Evolutionary conservation across 2,329 filamentous ascomycete genomes (phyloP).

Genomic region (Penicillium sp.): DNA sequence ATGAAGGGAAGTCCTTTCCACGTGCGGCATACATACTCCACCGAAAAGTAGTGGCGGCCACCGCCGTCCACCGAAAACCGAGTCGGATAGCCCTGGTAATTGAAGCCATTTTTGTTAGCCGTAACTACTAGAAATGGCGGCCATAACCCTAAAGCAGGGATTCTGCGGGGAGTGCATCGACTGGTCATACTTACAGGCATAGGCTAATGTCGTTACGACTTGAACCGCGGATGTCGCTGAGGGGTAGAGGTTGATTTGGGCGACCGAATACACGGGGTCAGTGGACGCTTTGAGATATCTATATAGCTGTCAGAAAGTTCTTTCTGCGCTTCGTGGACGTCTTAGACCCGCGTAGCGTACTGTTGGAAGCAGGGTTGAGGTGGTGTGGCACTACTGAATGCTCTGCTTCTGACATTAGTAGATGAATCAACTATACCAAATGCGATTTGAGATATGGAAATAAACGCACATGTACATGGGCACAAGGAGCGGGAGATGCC

Average conservation of each 20-base stretch:
- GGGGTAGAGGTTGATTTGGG: constrained; percentile 59
- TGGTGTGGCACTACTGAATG: too few relatives aligned
- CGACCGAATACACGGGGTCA: constrained; percentile 50
- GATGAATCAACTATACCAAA: too few relatives aligned
- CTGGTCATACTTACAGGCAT: constrained; percentile 53
- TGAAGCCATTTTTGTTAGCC: background rate
- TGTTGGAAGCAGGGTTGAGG: too few relatives aligned
- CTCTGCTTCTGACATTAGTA: too few relatives aligned
- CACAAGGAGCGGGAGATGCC: constrained; percentile 67
- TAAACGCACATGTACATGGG: constrained; percentile 59
- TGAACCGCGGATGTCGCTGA: constrained; percentile 63
- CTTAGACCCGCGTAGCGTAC: too few relatives aligned
- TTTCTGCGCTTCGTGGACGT: background rate
- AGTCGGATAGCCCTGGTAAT: constrained; percentile 61
- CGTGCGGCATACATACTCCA: constrained; percentile 34
- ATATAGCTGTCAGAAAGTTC: constrained; percentile 49
- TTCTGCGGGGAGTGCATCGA: background rate
- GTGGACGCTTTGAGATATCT: constrained; percentile 47
- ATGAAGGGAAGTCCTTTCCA: too few relatives aligned
- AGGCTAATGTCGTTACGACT: constrained; percentile 64
- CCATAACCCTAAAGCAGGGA: background rate
- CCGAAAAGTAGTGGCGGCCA: constrained; percentile 67
- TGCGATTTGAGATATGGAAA: too few relatives aligned
- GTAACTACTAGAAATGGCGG: background rate
- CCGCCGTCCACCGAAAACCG: constrained; percentile 61